Conservation (phyloP, 1,284 basidiomycete genomes). For the Malassezia pachydermatis region DNA sequence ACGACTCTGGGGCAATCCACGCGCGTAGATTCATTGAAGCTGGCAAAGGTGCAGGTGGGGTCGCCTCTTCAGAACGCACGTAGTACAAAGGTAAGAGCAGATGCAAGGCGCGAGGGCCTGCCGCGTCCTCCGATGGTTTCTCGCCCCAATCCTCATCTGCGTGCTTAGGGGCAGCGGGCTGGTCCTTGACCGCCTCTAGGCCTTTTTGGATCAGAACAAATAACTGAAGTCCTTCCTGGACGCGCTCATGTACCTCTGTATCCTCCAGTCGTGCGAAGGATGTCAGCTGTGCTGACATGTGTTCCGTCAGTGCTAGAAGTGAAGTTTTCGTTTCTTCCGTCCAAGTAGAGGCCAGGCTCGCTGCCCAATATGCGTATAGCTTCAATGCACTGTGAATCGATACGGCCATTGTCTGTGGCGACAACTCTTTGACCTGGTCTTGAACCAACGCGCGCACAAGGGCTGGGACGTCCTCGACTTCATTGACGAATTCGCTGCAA, state of each 20-base stretch:
- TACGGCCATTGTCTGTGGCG: conserved; percentile 7
- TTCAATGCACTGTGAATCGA: conserved; percentile 68
- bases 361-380: conserved; percentile 73
- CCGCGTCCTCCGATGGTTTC: not conserved
- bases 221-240: conserved; percentile 67
- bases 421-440: conserved; percentile 2
- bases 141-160: not conserved
- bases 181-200: not conserved
- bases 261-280: conserved; percentile 53
- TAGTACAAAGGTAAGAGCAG: conserved; percentile 73
- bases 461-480: conserved; percentile 48
- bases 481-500: conserved; percentile 72
- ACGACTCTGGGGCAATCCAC: conserved; percentile 61
- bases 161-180: not conserved
- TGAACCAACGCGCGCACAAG: conserved; percentile 52
- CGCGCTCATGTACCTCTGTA: conserved; percentile 83
- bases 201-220: conserved; percentile 67
- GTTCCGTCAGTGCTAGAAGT: conserved; percentile 57
- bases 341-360: conserved; percentile 66
- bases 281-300: conserved; percentile 57
- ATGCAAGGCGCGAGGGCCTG: conserved; percentile 68
- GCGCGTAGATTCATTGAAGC: conserved; percentile 72
- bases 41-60: conserved; percentile 76
- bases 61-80: conserved; percentile 71
- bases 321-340: conserved; percentile 62